These are phyloP conservation scores for Batkoa obscura DNA, from an alignment of 371 early-diverging fungal genomes.

Conservation along the genomic window DNA sequence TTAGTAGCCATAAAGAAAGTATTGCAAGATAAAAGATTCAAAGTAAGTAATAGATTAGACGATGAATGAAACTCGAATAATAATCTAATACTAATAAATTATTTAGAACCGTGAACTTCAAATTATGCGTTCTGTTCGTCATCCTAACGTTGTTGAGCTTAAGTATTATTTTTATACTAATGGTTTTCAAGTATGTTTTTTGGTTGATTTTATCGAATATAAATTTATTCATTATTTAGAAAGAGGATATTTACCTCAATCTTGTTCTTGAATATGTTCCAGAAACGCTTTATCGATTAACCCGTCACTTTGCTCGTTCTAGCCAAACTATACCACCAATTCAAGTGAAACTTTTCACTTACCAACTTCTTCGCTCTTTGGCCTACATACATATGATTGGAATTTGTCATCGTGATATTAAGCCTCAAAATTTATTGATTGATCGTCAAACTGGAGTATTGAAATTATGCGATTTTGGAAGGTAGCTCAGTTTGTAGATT, in stretches of 20 bases:
- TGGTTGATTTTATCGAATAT: not conserved
- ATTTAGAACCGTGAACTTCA: constrained; percentile 83
- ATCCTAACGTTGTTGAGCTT: constrained; percentile 73
- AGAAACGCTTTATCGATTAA: constrained; percentile 80
- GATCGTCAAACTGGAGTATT: constrained; percentile 73
- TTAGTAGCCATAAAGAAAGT: constrained; percentile 88
- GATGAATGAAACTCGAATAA: no score
- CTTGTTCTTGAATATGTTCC: constrained; percentile 85
- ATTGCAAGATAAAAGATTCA: constrained; percentile 88
- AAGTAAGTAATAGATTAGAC: no score
- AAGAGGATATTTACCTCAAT: constrained; percentile 85
- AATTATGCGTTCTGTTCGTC: constrained; percentile 78
- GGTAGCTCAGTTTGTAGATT: constrained; percentile 17
- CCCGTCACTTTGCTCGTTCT: constrained; percentile 63
- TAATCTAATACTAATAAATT: not conserved
- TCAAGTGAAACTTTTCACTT: constrained; percentile 88
- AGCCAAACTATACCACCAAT: constrained; percentile 88
- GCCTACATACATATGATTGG: constrained; percentile 93
- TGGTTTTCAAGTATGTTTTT: constrained; percentile 42
- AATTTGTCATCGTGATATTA: constrained; percentile 88
- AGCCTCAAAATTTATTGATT: constrained; percentile 95
- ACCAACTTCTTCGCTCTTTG: constrained; percentile 87
- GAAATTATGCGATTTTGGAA: constrained; percentile 98
- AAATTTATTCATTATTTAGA: constrained; percentile 13
- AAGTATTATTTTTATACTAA: constrained; percentile 76